Conservation (phyloP, 2,329 filamentous ascomycete genomes). For the Penicillium frequentans region DNA sequence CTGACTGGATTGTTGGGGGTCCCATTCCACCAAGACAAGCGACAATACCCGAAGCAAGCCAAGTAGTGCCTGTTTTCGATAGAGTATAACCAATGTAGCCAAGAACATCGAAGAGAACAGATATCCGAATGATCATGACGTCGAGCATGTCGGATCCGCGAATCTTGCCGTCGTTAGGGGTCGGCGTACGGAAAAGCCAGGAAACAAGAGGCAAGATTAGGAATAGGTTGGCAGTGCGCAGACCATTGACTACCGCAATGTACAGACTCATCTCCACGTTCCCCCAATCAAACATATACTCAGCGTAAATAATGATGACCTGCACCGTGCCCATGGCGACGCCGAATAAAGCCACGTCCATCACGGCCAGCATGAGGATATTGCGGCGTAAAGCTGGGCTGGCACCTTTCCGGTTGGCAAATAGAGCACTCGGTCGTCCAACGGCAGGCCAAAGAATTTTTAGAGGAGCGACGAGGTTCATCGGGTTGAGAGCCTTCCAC, state of each 20-base stretch:
- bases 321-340: conserved; percentile 76
- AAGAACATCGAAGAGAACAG: conserved; percentile 72
- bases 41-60: conserved; percentile 66
- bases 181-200: conserved; percentile 64
- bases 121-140: conserved; percentile 70
- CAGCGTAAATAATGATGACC: conserved; percentile 82
- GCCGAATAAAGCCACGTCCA: conserved; percentile 80
- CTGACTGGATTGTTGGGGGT: conserved; percentile 78
- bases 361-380: conserved; percentile 73
- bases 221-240: conserved; percentile 74
- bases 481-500: conserved; percentile 40
- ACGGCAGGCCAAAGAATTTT: conserved; percentile 70
- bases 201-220: conserved; percentile 74
- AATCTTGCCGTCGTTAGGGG: conserved; percentile 47
- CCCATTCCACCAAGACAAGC: conserved; percentile 81
- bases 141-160: conserved; percentile 76
- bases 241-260: conserved; percentile 74
- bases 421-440: conserved; percentile 27
- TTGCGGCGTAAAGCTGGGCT: conserved; percentile 69
- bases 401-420: conserved; percentile 57
- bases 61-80: conserved; percentile 36
- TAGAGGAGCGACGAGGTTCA: conserved; percentile 75
- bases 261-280: conserved; percentile 78
- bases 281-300: conserved; percentile 78
- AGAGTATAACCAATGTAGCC: conserved; percentile 76